A percentile compares a stretch with the other conserved stretches of the same genome.
These are phyloP conservation scores for Escallonia herrerae DNA, from an alignment of 129 eudicot genomes.

Conservation along the genomic window DNA sequence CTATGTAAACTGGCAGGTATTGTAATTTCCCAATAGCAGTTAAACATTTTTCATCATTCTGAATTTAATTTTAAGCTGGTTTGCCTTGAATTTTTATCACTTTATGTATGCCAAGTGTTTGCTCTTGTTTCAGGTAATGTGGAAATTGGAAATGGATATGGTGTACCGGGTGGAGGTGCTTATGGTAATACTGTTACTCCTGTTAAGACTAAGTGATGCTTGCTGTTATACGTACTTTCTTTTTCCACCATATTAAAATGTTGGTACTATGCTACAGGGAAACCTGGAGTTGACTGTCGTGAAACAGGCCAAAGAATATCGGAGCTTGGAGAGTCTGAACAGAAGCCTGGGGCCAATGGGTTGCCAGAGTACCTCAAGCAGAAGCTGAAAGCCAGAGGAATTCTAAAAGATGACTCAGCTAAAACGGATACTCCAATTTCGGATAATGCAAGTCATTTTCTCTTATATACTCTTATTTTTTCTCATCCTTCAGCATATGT, in stretches of 20 bases:
- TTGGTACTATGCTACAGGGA: slow-evolving; percentile 22
- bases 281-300: slow-evolving; percentile 21
- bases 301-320: slow-evolving; percentile 26
- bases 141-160: slow-evolving; percentile 98
- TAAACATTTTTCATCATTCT: too few species aligned
- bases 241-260: background rate
- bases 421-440: slow-evolving; percentile 16
- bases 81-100: too few species aligned
- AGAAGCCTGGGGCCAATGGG: slow-evolving; percentile 38
- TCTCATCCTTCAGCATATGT: slow-evolving; percentile 1
- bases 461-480: background rate
- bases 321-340: slow-evolving; percentile 34
- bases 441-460: slow-evolving; percentile 35
- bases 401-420: slow-evolving; percentile 51
- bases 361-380: slow-evolving; percentile 88
- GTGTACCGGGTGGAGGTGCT: slow-evolving; percentile 98
- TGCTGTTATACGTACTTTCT: too few species aligned
- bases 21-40: too few species aligned
- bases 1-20: too few species aligned
- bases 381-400: slow-evolving; percentile 90
- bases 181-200: slow-evolving; percentile 43
- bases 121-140: slow-evolving; percentile 37
- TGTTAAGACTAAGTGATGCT: slow-evolving; percentile 25
- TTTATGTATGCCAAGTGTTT: background rate
- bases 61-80: too few species aligned